phyloP scores from a whole-genome alignment of 441 rosid species.

The Pelargonium fulgidum region DNA sequence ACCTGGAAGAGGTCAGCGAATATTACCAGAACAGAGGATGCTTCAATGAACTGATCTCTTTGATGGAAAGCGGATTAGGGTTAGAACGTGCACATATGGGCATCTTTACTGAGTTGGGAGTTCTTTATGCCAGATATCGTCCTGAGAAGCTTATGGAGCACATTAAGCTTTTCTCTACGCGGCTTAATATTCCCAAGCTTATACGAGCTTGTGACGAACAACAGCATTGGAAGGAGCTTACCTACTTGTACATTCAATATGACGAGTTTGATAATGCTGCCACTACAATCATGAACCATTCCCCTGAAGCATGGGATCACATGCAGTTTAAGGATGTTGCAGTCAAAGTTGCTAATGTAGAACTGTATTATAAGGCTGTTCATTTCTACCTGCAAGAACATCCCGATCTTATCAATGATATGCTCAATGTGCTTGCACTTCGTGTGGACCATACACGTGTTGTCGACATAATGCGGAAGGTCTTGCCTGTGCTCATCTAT shows the following conservation, averaged over 20 bases:
- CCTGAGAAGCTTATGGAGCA: slow-evolving; percentile 98
- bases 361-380: slow-evolving; percentile 92
- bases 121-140: slow-evolving; percentile 93
- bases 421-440: slow-evolving; percentile 87
- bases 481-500: slow-evolving; percentile 21
- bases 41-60: slow-evolving; percentile 92
- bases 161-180: slow-evolving; percentile 91
- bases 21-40: slow-evolving; percentile 97
- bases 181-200: slow-evolving; percentile 95
- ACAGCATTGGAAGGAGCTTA: slow-evolving; percentile 97
- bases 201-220: slow-evolving; percentile 98
- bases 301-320: slow-evolving; percentile 99
- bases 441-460: slow-evolving; percentile 96
- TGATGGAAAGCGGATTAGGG: slow-evolving; percentile 98
- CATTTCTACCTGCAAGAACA: slow-evolving; percentile 98
- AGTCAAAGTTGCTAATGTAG: slow-evolving; percentile 94
- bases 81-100: slow-evolving; percentile 99
- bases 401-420: slow-evolving; percentile 91
- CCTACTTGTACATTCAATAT: slow-evolving; percentile 81
- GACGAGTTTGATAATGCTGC: slow-evolving; percentile 99
- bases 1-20: slow-evolving; percentile 94
- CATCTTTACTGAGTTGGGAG: slow-evolving; percentile 96
- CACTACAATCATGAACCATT: slow-evolving; percentile 96
- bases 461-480: slow-evolving; percentile 98
- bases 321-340: slow-evolving; percentile 96